Conservation (phyloP, 768 basidiomycete species). For the Trametes villosa region DNA sequence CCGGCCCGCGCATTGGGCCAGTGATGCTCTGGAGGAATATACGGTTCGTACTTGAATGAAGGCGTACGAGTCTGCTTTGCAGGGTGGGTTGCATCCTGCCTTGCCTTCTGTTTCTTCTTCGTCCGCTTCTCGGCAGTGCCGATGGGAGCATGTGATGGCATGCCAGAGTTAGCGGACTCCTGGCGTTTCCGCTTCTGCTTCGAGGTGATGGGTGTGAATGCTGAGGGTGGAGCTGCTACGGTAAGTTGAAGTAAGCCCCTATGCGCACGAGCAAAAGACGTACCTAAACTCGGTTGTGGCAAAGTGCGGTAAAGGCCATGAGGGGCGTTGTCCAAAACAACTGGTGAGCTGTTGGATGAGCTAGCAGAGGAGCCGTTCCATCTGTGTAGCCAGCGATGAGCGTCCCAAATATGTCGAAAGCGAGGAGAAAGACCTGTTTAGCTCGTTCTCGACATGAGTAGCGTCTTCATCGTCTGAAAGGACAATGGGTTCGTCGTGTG, state of each 20-base stretch:
- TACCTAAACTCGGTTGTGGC: neutral
- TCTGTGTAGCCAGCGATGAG: neutral
- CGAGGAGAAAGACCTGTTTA: constrained; percentile 6
- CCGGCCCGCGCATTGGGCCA: no score
- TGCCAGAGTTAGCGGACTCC: no score
- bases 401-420: no score
- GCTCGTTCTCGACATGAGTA: constrained; percentile 29
- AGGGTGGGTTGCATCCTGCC: neutral
- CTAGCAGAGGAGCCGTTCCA: constrained; percentile 4
- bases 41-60: neutral
- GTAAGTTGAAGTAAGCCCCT: neutral
- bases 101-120: constrained; percentile 1
- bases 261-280: neutral
- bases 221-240: neutral
- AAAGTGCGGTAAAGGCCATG: neutral
- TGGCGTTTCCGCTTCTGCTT: neutral
- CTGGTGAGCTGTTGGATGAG: neutral
- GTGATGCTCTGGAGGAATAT: neutral
- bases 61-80: neutral
- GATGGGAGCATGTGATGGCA: no score
- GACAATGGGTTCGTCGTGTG: constrained; percentile 29
- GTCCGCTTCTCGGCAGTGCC: neutral
- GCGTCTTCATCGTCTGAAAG: constrained; percentile 35
- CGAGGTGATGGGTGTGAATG: no score
- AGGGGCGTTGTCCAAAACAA: neutral